Conservation (phyloP, 768 basidiomycete species). For the Russula ochroleuca region DNA sequence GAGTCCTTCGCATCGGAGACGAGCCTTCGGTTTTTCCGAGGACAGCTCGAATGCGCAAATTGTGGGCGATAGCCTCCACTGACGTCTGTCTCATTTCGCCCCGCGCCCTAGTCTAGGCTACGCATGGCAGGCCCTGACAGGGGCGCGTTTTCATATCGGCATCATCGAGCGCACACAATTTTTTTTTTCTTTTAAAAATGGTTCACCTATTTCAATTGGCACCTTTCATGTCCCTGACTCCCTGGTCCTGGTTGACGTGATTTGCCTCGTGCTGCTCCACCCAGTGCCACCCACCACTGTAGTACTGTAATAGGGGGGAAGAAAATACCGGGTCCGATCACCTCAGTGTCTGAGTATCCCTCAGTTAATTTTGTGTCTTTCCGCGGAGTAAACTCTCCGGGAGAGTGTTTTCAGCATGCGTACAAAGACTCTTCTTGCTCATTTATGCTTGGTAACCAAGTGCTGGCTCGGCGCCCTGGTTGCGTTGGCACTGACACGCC, state of each 20-base stretch:
- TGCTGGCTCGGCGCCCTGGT: constrained; percentile 10
- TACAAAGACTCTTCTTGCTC: background rate
- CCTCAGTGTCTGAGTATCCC: constrained; percentile 8
- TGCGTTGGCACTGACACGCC: constrained; percentile 7
- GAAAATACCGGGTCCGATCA: constrained; percentile 14
- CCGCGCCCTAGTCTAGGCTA: constrained; percentile 13
- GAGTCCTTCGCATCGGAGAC: constrained; percentile 19
- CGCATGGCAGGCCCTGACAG: background rate
- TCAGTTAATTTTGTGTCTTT: background rate
- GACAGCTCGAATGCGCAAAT: background rate
- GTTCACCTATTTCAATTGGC: background rate
- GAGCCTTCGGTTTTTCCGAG: constrained; percentile 24
- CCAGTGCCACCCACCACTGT: background rate
- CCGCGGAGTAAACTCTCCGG: constrained; percentile 15
- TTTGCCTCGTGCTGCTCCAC: constrained; percentile 15
- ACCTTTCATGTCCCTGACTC: background rate
- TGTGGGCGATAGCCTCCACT: background rate
- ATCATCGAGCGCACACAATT: background rate
- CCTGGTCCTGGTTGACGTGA: constrained; percentile 17
- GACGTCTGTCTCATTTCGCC: constrained; percentile 4
- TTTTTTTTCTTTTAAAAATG: background rate
- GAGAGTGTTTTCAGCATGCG: background rate
- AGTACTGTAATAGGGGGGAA: too few relatives aligned
- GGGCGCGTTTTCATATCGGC: background rate
- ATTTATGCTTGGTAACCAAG: constrained; percentile 1